Base-by-base conservation (phyloP, 495 filamentous ascomycete species). In the Friedmanniomyces simplex region DNA sequence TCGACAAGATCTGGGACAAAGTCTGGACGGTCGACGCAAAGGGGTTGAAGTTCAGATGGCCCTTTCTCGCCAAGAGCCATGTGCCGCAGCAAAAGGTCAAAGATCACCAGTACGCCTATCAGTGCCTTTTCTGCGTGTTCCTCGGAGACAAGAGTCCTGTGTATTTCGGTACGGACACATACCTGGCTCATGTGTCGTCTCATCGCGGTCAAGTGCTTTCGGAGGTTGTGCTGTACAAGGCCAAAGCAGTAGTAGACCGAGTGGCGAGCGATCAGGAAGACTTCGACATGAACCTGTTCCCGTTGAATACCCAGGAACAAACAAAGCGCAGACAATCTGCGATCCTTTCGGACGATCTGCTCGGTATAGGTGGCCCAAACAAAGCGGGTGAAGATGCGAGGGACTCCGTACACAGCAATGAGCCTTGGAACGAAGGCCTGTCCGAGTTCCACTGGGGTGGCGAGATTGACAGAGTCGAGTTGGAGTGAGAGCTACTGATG, bases 221-320 rank as follows among this genome's bases (percentile, higher is more conserved):
- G 8, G 53, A 63, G 5, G 58, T 60, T 1, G 32, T 63, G 10
- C 5, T 52, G 24, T 52, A 63, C 43, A 48, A 57, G 28, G 48
- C 52, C 8, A 41, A 37, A 24, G 49, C 45, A 26, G 36, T 64
- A 11, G 42, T 25, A 10, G 62, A 58, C 18, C 52, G 51, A 21
- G 30, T 64, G 10, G 55, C 50, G 18, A 36, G 18, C 10, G 58
- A 61, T 26, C 49, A 53, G 7, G 62, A 61, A 25, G 58, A 61
- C 8, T 61, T 61, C 36, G 62, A 54, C 54, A 57, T 64, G 53
- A 58, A 58, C 28, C 53, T 64, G 16, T 50, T 49, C n/a, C 58
- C 62, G 16, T 21, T 56, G 11, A 37, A 25, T 8, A 20, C 43
- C 16, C 25, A 45, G 14, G 48, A 52, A 22, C 10, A 28, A 16